Percentiles rank a stretch among this genome's conserved stretches.
These are phyloP conservation scores for Aspergillus indologenus DNA, from an alignment of 495 filamentous ascomycete species.

Conservation along the genomic window DNA sequence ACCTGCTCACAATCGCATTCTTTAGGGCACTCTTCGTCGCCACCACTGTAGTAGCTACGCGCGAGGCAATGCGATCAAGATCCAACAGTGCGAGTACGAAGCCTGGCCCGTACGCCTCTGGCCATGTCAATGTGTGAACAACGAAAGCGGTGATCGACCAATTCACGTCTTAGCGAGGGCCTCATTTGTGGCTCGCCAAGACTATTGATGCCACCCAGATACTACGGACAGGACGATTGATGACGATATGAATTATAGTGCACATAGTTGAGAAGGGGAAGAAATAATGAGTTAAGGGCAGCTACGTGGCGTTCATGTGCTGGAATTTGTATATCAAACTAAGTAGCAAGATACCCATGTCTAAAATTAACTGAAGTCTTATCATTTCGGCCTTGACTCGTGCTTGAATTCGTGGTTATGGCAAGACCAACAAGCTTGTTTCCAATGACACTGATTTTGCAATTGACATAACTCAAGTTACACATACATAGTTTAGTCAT, in stretches of 20 bases:
- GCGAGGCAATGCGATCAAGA: constrained; percentile 14
- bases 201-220: not conserved
- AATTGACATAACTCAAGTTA: too few species aligned
- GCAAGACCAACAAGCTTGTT: too few species aligned
- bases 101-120: constrained; percentile 12
- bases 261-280: too few species aligned
- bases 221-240: not conserved
- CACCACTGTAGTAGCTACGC: constrained; percentile 37
- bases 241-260: not conserved
- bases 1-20: constrained; percentile 6
- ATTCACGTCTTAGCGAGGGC: not conserved
- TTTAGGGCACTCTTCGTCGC: constrained; percentile 50
- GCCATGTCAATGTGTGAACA: constrained; percentile 18
- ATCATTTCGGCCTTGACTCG: too few species aligned
- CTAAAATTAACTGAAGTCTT: too few species aligned
- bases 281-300: too few species aligned
- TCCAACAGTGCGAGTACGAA: constrained; percentile 13
- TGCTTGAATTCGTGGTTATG: too few species aligned
- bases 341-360: too few species aligned
- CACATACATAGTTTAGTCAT: too few species aligned
- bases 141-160: not conserved
- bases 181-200: not conserved
- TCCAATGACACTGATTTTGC: too few species aligned
- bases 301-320: too few species aligned
- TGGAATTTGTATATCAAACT: too few species aligned